A percentile compares a stretch with the other conserved stretches of the same genome.
phyloP scores from a whole-genome alignment of 805 yeast genomes.

The Metschnikowia chrysomelidarum region DNA sequence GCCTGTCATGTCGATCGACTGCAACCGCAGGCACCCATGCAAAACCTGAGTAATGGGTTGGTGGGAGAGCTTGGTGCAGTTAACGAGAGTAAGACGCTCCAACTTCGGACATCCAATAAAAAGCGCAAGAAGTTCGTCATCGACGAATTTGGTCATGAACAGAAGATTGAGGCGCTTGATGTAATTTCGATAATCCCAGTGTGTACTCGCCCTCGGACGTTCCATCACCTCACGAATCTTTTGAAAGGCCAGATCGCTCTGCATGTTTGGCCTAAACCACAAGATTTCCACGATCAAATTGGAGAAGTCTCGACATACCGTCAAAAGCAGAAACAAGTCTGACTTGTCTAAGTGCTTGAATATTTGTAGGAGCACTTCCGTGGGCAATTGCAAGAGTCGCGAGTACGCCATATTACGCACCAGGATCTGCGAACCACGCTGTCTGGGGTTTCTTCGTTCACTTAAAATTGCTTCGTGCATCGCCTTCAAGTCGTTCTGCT shows the following conservation, averaged over 20 bases:
- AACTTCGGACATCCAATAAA: conserved; percentile 71
- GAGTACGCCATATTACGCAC: conserved; percentile 27
- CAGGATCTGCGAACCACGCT: conserved; percentile 24
- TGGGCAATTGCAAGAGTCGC: conserved; percentile 49
- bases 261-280: conserved; percentile 85
- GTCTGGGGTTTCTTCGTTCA: conserved; percentile 25
- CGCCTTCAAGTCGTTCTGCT: conserved; percentile 33
- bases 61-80: conserved; percentile 66
- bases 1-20: conserved; percentile 85
- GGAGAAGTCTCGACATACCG: conserved; percentile 82
- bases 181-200: conserved; percentile 64
- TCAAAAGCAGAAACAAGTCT: conserved; percentile 59
- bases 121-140: conserved; percentile 57
- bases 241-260: conserved; percentile 45
- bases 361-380: conserved; percentile 62
- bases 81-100: conserved; percentile 83
- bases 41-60: conserved; percentile 61
- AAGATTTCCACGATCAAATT: conserved; percentile 71
- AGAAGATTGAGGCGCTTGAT: conserved; percentile 81
- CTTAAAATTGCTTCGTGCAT: conserved; percentile 32
- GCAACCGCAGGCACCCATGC: conserved; percentile 64
- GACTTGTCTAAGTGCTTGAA: conserved; percentile 62
- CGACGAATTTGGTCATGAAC: conserved; percentile 64
- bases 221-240: conserved; percentile 56
- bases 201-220: conserved; percentile 46